These are phyloP conservation scores for Phytophthora hibernalis DNA, from an alignment of 352 stramenopile species.

Conservation along the genomic window DNA sequence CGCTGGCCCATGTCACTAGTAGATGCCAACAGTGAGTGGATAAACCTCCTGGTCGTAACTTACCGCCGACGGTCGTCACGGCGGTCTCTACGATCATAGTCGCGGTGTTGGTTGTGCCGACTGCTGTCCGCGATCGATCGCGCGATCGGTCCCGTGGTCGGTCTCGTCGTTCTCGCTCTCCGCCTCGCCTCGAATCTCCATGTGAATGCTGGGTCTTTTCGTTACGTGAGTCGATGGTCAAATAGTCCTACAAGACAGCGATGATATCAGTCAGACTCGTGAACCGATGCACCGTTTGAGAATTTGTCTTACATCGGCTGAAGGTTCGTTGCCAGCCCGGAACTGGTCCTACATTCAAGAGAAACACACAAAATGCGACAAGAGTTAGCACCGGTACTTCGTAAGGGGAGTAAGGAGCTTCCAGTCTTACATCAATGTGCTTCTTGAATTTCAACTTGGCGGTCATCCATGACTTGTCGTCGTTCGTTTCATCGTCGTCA, in stretches of 20 bases:
- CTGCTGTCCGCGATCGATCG: conserved; percentile 15
- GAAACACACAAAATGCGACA: conserved; percentile 2
- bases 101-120: conserved; percentile 16
- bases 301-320: conserved; percentile 49
- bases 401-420: not conserved
- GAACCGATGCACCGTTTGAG: not conserved
- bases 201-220: conserved; percentile 19
- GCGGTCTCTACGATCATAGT: conserved; percentile 19
- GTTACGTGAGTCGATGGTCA: conserved; percentile 71
- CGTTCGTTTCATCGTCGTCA: conserved; percentile 42
- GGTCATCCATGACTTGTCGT: conserved; percentile 82
- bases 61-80: conserved; percentile 29
- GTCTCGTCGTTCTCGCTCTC: conserved; percentile 20
- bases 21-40: not conserved
- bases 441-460: conserved; percentile 92
- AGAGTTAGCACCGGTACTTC: not conserved
- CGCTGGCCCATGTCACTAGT: not conserved
- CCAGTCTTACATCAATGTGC: conserved; percentile 80
- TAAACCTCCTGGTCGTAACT: not conserved
- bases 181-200: conserved; percentile 21
- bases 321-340: conserved; percentile 59
- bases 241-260: conserved; percentile 60
- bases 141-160: conserved; percentile 18
- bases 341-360: conserved; percentile 70
- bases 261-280: not conserved